Evolutionary conservation across 2,329 filamentous ascomycete species (phyloP), one percentile per base, ranked within the genome.

Genomic region (Annulohypoxylon truncatum): DNA sequence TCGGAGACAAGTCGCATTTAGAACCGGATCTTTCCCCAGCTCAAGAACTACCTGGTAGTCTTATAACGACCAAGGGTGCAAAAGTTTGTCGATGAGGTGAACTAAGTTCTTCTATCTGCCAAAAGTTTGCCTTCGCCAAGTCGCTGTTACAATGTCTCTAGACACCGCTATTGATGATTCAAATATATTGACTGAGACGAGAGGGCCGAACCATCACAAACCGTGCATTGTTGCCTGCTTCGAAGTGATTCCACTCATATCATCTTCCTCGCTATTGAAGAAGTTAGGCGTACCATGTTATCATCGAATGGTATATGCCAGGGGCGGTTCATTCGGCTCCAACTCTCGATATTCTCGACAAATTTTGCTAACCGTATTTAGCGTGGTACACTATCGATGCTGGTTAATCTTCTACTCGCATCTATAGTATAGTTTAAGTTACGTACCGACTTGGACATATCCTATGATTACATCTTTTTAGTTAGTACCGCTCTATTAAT

Each of bases 71-170:
- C 40, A 56, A 26, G 20, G 3, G 12, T 38, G 9, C 40, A 10
- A 22, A 47, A 38, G 28, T 42, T 51, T 51, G 46, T 18, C 15
- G 28, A 10, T 24, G 38, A 38, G 22, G n/a, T 50, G 22, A 46
- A 35, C 24, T 35, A 59, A 42, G 46, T 22, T 24, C 31, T 31
- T 42, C n/a, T 20, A 50, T 13, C 20, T 26, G 15, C 33, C 26
- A 29, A 12, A 22, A 40, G 44, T 50, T 59, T 51, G 46, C 55
- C 44, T 54, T 47, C 15, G 52, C 53, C 29, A 47, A 20, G 40
- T 56, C 40, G 26, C 33, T 46, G n/a, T 26, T 20, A 40, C 15
- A 51, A 33, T 22, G 29, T 42, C 24, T 42, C n/a, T 12, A 28
- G 51, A 42, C 13, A 29, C 50, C 22, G 20, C n/a, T n/a, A 52